Conservation (phyloP, 768 basidiomycete species). For the Termitomyces sp. region DNA sequence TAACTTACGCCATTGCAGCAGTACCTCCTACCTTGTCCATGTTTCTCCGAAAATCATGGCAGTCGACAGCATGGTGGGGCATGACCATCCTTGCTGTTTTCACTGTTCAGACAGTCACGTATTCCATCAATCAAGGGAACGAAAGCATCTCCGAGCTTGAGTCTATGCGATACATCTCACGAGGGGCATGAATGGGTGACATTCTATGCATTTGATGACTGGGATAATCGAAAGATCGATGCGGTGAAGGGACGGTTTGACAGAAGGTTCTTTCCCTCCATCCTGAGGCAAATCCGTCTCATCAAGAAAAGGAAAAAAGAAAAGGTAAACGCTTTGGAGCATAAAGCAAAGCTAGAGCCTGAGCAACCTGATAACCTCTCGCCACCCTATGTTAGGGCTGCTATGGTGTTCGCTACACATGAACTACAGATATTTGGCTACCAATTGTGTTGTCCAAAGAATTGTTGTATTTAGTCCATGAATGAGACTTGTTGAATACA, state of each 20-base stretch:
- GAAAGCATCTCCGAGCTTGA: slow-evolving; percentile 46
- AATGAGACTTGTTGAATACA: too few species aligned
- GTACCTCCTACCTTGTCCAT: slow-evolving; percentile 45
- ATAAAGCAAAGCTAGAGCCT: not conserved
- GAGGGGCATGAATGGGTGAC: slow-evolving; percentile 32
- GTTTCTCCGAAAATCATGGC: slow-evolving; percentile 45
- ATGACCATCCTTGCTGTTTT: slow-evolving; percentile 36
- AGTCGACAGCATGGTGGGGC: slow-evolving; percentile 50
- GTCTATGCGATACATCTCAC: slow-evolving; percentile 46
- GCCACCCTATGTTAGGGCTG: too few species aligned
- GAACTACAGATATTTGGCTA: too few species aligned
- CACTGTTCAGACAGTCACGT: slow-evolving; percentile 38
- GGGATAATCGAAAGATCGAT: too few species aligned
- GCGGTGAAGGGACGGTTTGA: too few species aligned
- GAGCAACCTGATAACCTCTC: not conserved
- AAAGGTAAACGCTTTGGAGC: not conserved
- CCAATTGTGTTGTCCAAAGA: too few species aligned
- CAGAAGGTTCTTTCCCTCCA: too few species aligned
- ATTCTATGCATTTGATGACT: not conserved
- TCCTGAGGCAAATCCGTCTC: not conserved
- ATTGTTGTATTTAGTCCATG: too few species aligned
- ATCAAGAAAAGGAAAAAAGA: not conserved
- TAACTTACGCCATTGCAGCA: slow-evolving; percentile 31
- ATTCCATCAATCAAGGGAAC: slow-evolving; percentile 38
- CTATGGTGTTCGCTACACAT: too few species aligned